These are phyloP conservation scores for Xylaria sp. DNA, from an alignment of 495 filamentous ascomycete species.

Conservation along the genomic window DNA sequence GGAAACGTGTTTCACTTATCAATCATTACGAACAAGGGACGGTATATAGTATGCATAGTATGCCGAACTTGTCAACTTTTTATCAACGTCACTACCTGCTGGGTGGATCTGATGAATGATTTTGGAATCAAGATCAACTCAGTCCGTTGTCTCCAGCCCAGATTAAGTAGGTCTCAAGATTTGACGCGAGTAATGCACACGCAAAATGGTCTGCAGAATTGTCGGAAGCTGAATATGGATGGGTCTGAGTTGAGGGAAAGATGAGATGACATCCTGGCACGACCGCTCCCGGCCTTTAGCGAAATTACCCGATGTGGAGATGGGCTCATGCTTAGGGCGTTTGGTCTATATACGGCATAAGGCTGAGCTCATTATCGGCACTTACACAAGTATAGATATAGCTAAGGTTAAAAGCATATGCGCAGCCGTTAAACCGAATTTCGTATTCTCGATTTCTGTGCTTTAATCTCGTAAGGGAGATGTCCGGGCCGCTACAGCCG, in stretches of 20 bases:
- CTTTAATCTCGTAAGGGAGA: background rate
- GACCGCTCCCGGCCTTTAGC: background rate
- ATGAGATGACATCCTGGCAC: background rate
- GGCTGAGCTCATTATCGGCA: constrained; percentile 11
- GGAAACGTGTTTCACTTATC: background rate
- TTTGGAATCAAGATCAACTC: background rate
- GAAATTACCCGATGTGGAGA: background rate
- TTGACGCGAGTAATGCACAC: background rate
- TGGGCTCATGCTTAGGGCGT: background rate
- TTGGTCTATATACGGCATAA: background rate
- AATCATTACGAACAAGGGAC: background rate
- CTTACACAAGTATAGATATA: background rate
- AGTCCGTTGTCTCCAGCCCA: background rate
- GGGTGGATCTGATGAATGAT: background rate
- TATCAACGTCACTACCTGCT: background rate
- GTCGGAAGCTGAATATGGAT: background rate
- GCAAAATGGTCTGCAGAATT: background rate
- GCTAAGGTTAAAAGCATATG: background rate
- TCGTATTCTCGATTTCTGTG: background rate
- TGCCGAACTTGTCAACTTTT: background rate
- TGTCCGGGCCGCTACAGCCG: background rate
- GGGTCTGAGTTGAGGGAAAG: background rate
- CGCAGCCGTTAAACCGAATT: background rate
- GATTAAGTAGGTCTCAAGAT: background rate
- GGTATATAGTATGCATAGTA: too few species aligned